These are phyloP conservation scores for Saksenaea oblongispora DNA, from an alignment of 371 early-diverging fungal genomes.

Conservation along the genomic window DNA sequence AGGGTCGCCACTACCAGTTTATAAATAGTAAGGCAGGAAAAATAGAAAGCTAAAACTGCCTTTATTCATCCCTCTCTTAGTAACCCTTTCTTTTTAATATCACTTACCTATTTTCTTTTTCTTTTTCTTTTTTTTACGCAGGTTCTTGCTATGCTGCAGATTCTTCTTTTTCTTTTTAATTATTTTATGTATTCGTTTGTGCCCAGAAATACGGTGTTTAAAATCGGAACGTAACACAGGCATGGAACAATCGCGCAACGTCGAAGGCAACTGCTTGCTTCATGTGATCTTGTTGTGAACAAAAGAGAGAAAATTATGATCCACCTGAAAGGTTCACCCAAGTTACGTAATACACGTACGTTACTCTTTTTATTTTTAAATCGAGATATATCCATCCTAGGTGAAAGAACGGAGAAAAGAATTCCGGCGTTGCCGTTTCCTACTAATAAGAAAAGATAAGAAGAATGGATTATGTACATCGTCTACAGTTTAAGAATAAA, in stretches of 20 bases:
- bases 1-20: not conserved
- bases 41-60: too few species aligned
- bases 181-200: not conserved
- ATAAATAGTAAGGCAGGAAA: not conserved
- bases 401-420: not conserved
- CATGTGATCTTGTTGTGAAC: too few species aligned
- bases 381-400: not conserved
- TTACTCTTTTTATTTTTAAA: too few species aligned
- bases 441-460: not conserved
- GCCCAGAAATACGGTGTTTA: not conserved
- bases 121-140: not conserved
- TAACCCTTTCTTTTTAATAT: not conserved
- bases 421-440: not conserved
- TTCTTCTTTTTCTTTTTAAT: not conserved
- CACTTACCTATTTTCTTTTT: not conserved
- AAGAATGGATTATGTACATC: constrained; percentile 1
- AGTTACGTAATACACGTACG: too few species aligned
- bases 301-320: too few species aligned
- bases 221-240: not conserved
- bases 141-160: not conserved
- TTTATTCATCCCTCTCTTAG: too few species aligned
- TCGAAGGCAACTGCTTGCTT: not conserved
- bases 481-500: not conserved
- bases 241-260: not conserved
- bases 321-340: too few species aligned